These are phyloP conservation scores for Camelina sativa DNA, from an alignment of 345 rosid genomes.

Conservation along the genomic window DNA sequence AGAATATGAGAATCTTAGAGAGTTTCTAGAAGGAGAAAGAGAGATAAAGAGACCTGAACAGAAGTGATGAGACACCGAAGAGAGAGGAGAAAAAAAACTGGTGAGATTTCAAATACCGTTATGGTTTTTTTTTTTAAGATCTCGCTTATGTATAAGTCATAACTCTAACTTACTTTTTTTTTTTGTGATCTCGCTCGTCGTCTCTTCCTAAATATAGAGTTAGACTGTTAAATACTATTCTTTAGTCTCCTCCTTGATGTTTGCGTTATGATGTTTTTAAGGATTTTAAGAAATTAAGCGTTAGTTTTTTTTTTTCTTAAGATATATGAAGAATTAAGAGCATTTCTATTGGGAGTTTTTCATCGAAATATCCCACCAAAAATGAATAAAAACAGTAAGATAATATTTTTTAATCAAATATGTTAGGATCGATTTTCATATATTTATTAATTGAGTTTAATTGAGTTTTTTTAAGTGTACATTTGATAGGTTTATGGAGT, in stretches of 20 bases:
- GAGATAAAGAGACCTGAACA: constrained; percentile 22
- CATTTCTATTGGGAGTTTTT: no score
- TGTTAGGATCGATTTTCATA: no score
- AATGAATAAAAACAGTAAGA: no score
- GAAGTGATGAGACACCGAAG: constrained; percentile 38
- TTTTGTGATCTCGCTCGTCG: not conserved
- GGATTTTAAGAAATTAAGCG: not conserved
- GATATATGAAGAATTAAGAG: no score
- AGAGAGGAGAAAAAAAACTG: constrained; percentile 26
- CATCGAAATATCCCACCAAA: no score
- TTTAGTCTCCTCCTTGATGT: constrained; percentile 11
- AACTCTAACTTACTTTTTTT: not conserved
- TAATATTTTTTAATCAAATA: no score
- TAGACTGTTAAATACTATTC: not conserved
- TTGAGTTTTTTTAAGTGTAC: no score
- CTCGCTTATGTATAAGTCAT: constrained; percentile 10
- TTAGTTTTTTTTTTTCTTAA: not conserved
- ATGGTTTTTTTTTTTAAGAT: not conserved
- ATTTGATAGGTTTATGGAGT: no score
- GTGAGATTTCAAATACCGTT: constrained; percentile 27
- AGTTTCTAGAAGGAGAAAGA: constrained; percentile 33
- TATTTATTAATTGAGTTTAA: no score
- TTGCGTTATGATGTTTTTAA: not conserved
- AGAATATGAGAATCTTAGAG: constrained; percentile 32
- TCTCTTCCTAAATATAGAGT: constrained; percentile 32